These are phyloP conservation scores for Lizanozyma gosingica DNA, from an alignment of 1,139 yeast genomes.

Conservation along the genomic window DNA sequence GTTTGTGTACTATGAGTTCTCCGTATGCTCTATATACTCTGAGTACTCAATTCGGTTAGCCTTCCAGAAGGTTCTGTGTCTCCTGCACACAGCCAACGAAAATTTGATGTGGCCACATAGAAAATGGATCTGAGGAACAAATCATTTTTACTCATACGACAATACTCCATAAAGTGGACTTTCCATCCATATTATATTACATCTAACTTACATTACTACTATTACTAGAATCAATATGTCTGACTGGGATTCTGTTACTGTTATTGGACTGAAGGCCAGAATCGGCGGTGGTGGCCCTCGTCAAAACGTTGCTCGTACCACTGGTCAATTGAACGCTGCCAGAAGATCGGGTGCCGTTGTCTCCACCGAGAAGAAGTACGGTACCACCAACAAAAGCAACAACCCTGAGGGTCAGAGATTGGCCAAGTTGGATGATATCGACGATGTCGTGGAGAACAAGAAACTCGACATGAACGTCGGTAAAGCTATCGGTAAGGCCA, in stretches of 20 bases:
- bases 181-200: no score
- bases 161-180: no score
- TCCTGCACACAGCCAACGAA: no score
- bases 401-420: slow-evolving; percentile 92
- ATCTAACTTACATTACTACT: no score
- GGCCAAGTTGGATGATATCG: slow-evolving; percentile 87
- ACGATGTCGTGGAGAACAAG: slow-evolving; percentile 89
- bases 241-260: slow-evolving; percentile 88
- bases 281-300: slow-evolving; percentile 87
- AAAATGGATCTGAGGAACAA: no score
- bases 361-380: slow-evolving; percentile 89
- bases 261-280: slow-evolving; percentile 84
- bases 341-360: slow-evolving; percentile 85
- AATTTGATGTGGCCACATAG: no score
- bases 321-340: slow-evolving; percentile 81
- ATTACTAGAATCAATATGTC: slow-evolving; percentile 26
- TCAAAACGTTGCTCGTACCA: slow-evolving; percentile 71
- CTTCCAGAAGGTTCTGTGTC: no score
- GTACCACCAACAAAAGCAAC: slow-evolving; percentile 52
- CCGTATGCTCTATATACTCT: no score
- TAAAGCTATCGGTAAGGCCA: slow-evolving; percentile 74
- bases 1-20: no score
- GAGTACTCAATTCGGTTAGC: no score
- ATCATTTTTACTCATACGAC: no score
- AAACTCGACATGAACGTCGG: slow-evolving; percentile 82